phyloP scores from a whole-genome alignment of 306 rosid genomes.

The Glycine tomentella region DNA sequence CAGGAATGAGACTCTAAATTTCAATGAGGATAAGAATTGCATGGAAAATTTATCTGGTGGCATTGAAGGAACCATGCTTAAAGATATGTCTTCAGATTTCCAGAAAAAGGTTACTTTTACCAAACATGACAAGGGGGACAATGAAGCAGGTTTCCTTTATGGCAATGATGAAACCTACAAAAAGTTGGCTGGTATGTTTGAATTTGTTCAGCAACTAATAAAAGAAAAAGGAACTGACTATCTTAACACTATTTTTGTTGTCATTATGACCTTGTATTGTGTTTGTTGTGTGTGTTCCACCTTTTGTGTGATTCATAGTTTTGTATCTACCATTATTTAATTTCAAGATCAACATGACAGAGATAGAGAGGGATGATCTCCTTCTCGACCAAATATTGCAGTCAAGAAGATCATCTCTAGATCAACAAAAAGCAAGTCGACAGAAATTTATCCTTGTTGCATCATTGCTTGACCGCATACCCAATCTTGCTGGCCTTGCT shows the following conservation, averaged over 20 bases:
- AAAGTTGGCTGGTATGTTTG: slow-evolving; percentile 69
- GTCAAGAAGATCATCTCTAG: slow-evolving; percentile 71
- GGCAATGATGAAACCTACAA: slow-evolving; percentile 65
- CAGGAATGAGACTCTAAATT: slow-evolving; percentile 80
- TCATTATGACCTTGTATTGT: slow-evolving; percentile 14
- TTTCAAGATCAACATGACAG: slow-evolving; percentile 59
- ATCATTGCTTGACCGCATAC: slow-evolving; percentile 94
- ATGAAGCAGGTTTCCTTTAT: slow-evolving; percentile 48
- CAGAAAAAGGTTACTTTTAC: slow-evolving; percentile 87
- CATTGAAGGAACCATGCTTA: slow-evolving; percentile 53
- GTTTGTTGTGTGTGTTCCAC: neutral
- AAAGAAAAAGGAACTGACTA: neutral
- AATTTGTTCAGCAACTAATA: slow-evolving; percentile 12
- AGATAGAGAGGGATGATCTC: slow-evolving; percentile 83
- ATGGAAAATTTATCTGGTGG: slow-evolving; percentile 45
- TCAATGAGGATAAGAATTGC: slow-evolving; percentile 52
- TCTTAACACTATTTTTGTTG: neutral
- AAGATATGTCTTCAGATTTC: slow-evolving; percentile 75
- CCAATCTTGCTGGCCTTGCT: slow-evolving; percentile 96
- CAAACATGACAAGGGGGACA: slow-evolving; percentile 66
- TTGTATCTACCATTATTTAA: slow-evolving; percentile 31
- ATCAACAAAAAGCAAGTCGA: slow-evolving; percentile 64
- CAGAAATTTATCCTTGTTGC: slow-evolving; percentile 80
- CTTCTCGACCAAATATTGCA: slow-evolving; percentile 77
- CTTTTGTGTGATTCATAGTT: slow-evolving; percentile 17